phyloP scores from a whole-genome alignment of 2,329 filamentous ascomycete genomes.

The Endoconidiophora laricicola region DNA sequence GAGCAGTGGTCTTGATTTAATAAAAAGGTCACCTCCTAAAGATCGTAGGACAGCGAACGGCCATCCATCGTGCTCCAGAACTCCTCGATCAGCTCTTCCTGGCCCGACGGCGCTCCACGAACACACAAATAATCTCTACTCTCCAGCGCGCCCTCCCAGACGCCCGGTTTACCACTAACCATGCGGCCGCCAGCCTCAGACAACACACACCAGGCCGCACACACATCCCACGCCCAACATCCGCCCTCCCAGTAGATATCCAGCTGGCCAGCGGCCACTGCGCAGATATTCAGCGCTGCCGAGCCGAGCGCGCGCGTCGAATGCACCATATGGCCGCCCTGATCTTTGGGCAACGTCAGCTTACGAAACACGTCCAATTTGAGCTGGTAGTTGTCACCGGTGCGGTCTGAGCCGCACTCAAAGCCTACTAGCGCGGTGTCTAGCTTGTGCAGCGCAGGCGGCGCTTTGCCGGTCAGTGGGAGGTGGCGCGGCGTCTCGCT shows the following conservation, averaged over 20 bases:
- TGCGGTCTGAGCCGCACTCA: conserved; percentile 57
- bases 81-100: conserved; percentile 46
- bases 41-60: conserved; percentile 30
- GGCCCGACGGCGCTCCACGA: conserved; percentile 39
- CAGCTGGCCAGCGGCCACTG: conserved; percentile 51
- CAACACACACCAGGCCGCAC: conserved; percentile 64
- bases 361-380: conserved; percentile 50
- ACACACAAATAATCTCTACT: conserved; percentile 46
- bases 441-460: conserved; percentile 43
- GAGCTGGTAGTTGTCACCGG: conserved; percentile 53
- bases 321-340: conserved; percentile 62
- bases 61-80: conserved; percentile 46
- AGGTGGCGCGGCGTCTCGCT: conserved; percentile 23
- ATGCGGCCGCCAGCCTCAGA: conserved; percentile 58
- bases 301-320: conserved; percentile 52
- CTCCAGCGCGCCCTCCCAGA: conserved; percentile 48
- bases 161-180: conserved; percentile 55
- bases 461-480: conserved; percentile 25
- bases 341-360: conserved; percentile 39
- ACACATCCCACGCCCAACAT: conserved; percentile 76
- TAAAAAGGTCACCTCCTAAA: neutral
- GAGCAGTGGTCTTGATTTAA: too few species aligned
- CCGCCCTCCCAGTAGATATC: conserved; percentile 73
- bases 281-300: conserved; percentile 60
- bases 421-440: conserved; percentile 47